Base-by-base conservation (phyloP, 345 rosid genomes). In the Carallia pectinifolia region DNA sequence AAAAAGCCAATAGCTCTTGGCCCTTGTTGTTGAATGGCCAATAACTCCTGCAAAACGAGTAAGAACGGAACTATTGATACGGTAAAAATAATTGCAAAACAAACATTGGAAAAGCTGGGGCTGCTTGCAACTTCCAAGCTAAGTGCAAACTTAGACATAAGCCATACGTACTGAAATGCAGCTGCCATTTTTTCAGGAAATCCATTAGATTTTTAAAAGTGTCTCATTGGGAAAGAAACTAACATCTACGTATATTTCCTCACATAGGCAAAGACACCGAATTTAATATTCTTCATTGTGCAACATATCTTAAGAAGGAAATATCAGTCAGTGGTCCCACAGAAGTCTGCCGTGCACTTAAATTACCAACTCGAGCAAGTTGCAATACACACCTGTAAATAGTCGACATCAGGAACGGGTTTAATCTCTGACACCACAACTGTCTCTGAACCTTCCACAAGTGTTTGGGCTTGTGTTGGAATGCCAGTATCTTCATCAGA, bases 1-100 rank as follows among this genome's bases (percentile, higher is more conserved):
- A 95, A 95, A 79, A 95, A 95, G 67, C 99, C 97, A 76, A 95
- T 95, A 59, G 89, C 68, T 83, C 99, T 84, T 66, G 99, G 99
- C 68, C 99, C 97, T 84, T 95, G 99, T 75, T 95, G 97, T 74
- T 95, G 99, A 79, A 95, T 95, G 64, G 99, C 99, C 80, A 95
- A 77, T 72, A 95, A 76, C 75, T 95, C 99, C 99, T 95, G 86
- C 84, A 85, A 38, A 74, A 44, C 1, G n/a, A 74, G 50, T 9
- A 4, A 27, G 16, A 56, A 56, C 5, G 27, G 29, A 56, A 19
- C 31, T 9, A 15, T 56, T 27, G 33, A 56, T 19, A 56, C 29
- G 27, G 12, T 56, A 56, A 8, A 56, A 16, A 10, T 8, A 55
- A 1, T 23, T 55, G 29, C 5, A 55, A 23, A 8, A 56, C 6